Evolutionary conservation across 768 basidiomycete species (phyloP), one percentile per base, ranked within the genome.

Genomic region (Gautieria morchelliformis): DNA sequence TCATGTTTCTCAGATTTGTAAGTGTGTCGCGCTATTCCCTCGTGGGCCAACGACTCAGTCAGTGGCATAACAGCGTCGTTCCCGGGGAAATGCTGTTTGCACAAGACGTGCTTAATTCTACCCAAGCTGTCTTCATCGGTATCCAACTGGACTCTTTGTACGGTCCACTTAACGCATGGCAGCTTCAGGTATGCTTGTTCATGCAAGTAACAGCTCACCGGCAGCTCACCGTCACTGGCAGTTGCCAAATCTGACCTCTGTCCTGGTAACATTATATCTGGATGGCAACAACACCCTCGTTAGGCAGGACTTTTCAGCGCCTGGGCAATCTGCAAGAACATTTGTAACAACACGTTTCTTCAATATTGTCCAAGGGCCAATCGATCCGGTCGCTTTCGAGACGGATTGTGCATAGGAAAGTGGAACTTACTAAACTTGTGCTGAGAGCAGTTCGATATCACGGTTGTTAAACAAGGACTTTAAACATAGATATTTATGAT

Each of bases 291-390:
- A 57, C 32, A 57, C 56, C 5, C 30, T 57, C n/a, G 46, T 57
- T 11, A 42, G 56, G 17, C 35, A 35, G n/a, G 56, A 57, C 40
- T 57, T 57, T n/a, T 33, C 56, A 17, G 56, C 48, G 17, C 46
- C 56, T 17, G 56, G 46, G 33, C 27, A 30, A 2, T 24, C 30
- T 15, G 46, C 37, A 7, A 47, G 47, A n/a, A 57, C 56, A 50
- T 57, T 57, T 20, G 37, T 32, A 17, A 57, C 35, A 37, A 57
- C 56, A 10, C 56, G 56, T 12, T 57, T 57, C 46, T 57, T 57
- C 20, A 57, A 57, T 47, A 49, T 56, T 27, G 55, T 56, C 1
- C 30, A 33, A 20, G 44, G 56, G 50, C 56, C 46, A 9, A 27
- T 57, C 17, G 11, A 48, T 49, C 46, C 45, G 14, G 42, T 35